Base-by-base conservation (phyloP, 371 early-diverging fungal genomes). In the Rhizopus sp. region DNA sequence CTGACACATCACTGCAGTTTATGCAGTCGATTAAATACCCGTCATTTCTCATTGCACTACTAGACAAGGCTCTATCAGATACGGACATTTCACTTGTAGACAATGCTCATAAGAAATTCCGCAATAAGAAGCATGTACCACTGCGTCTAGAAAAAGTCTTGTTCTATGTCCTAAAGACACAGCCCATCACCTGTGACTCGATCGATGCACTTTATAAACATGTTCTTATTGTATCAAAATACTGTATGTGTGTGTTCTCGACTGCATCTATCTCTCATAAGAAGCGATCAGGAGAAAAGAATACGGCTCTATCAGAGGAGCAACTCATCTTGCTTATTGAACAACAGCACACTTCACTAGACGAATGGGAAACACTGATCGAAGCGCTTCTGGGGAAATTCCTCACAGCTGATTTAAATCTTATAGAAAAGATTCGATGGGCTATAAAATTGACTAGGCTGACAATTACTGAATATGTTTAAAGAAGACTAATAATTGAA, bases 1-100 rank as follows among this genome's bases (percentile, higher is more conserved):
- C 57, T 9, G 53, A 57, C 5, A 30, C 44, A 9, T 60, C 57
- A 34, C 48, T 57, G 33, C 53, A 56, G 10, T 40, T 61, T 3
- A 46, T 65, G 50, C 57, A 61, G 42, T 15, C 57, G 30, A 61
- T 61, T 29, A 50, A 49, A 57, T 65, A 65, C 41, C 66, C 66
- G 3, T 39, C 57, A 2, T 65, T 65, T 16, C 15, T 54, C 0
- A 34, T 65, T 7, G 32, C 45, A 9, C 30, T 65, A 7, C 53
- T 57, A 4, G 66, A 65, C 49, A 44, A 34, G 38, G 66, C 66
- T 4, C 34, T 65, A 16, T 44, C 66, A 6, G 62, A 65, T 39
- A 50, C 57, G 13, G 46, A 65, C 17, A 17, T 50, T 1, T 53
- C 54, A 3, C n/a, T 15, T 0, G 61, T 61, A 0, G 34, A 15